Evolutionary conservation across 169 alveolate species (phyloP).

Genomic region (Babesia sp.): DNA sequence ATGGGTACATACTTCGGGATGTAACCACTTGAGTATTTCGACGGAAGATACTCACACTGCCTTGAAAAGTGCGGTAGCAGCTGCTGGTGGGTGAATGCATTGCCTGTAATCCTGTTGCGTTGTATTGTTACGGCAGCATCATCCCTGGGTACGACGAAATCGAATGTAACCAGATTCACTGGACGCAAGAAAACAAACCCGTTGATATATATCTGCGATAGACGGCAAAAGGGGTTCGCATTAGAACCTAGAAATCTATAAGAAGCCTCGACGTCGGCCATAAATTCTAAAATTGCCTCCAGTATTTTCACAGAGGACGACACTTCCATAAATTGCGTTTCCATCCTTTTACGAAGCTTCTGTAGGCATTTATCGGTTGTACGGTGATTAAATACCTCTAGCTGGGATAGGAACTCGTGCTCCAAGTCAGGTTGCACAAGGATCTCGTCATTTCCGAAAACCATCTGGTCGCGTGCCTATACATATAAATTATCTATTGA

Average conservation of each 20-base stretch:
- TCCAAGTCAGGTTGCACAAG: conserved; percentile 45
- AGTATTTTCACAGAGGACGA: conserved; percentile 11
- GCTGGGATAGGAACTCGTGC: conserved; percentile 25
- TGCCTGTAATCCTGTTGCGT: conserved; percentile 21
- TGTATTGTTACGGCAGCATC: conserved; percentile 29
- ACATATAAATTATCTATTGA: background rate
- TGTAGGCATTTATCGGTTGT: background rate
- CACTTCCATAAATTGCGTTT: background rate
- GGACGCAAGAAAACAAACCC: conserved; percentile 41
- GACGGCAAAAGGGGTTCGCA: conserved; percentile 39
- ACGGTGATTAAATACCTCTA: conserved; percentile 17
- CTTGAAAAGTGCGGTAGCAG: conserved; percentile 21
- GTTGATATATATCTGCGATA: conserved; percentile 55
- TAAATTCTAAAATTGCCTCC: conserved; percentile 24
- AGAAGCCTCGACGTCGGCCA: conserved; percentile 35
- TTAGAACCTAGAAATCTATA: conserved; percentile 46
- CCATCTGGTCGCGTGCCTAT: conserved; percentile 66
- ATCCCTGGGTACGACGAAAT: conserved; percentile 2
- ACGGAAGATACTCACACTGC: conserved; percentile 52
- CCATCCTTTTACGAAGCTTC: conserved; percentile 1
- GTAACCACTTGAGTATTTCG: conserved; percentile 39
- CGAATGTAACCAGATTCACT: conserved; percentile 13
- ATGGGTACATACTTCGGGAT: conserved; percentile 19
- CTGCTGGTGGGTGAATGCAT: conserved; percentile 42
- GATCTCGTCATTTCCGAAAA: conserved; percentile 58